phyloP scores from a whole-genome alignment of 768 basidiomycete species.

The Galerina marginata region DNA sequence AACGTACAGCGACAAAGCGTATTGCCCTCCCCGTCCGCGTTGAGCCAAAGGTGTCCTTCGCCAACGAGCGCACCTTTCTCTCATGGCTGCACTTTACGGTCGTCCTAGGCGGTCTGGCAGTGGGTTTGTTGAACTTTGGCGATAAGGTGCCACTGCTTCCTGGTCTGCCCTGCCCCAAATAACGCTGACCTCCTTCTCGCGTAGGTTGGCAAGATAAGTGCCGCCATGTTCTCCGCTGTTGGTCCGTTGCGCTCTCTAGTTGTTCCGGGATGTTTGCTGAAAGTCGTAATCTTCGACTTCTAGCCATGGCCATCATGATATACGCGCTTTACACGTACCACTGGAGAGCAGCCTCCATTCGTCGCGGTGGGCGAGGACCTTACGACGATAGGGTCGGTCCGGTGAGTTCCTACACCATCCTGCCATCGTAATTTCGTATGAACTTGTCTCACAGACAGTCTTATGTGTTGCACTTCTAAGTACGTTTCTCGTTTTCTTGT shows the following conservation, averaged over 20 bases:
- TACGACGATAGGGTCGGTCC: slow-evolving; percentile 97
- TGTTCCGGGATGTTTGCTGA: not conserved
- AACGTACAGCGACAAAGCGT: slow-evolving; percentile 92
- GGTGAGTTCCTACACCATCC: slow-evolving; percentile 55
- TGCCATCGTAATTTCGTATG: slow-evolving; percentile 7
- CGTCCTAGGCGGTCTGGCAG: slow-evolving; percentile 94
- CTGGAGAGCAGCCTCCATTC: slow-evolving; percentile 93
- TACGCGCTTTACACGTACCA: slow-evolving; percentile 97
- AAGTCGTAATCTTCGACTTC: not conserved
- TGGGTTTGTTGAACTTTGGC: slow-evolving; percentile 97
- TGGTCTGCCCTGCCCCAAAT: not conserved
- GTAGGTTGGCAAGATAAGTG: slow-evolving; percentile 91
- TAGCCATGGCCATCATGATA: slow-evolving; percentile 96
- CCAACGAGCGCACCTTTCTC: slow-evolving; percentile 94
- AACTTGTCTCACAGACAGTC: slow-evolving; percentile 61
- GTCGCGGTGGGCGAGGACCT: slow-evolving; percentile 88
- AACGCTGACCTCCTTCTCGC: not conserved
- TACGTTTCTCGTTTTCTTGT: slow-evolving; percentile 36
- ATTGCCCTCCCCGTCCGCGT: slow-evolving; percentile 96
- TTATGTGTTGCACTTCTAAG: slow-evolving; percentile 83
- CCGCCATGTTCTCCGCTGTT: slow-evolving; percentile 94
- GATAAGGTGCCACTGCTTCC: slow-evolving; percentile 70
- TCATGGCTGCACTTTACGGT: slow-evolving; percentile 99
- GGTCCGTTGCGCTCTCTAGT: slow-evolving; percentile 49
- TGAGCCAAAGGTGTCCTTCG: slow-evolving; percentile 94